Percentiles rank a stretch among this genome's conserved stretches.
These are phyloP conservation scores for Pyrenophora graminea DNA, from an alignment of 2,329 filamentous ascomycete species.

Conservation along the genomic window DNA sequence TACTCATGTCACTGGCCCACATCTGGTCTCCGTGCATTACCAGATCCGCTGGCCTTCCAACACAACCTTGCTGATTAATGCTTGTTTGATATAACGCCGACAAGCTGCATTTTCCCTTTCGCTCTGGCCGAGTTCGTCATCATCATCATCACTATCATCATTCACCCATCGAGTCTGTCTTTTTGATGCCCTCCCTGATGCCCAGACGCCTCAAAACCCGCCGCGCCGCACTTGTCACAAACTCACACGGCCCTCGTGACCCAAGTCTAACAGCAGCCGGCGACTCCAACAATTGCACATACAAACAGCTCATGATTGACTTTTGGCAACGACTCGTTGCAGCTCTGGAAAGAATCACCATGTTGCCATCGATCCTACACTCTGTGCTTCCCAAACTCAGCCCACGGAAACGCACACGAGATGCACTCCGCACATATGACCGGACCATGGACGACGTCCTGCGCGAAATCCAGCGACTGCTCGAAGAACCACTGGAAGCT, in stretches of 20 bases:
- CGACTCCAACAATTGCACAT: constrained; percentile 29
- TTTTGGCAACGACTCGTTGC: constrained; percentile 47
- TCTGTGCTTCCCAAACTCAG: constrained; percentile 43
- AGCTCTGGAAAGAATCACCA: constrained; percentile 46
- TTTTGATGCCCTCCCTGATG: constrained; percentile 37
- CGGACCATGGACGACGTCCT: constrained; percentile 56
- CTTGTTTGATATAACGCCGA: constrained; percentile 31
- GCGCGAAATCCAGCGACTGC: constrained; percentile 48
- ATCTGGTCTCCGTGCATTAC: constrained; percentile 40
- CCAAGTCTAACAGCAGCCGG: constrained; percentile 19
- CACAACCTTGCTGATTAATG: constrained; percentile 18
- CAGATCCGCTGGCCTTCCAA: constrained; percentile 22
- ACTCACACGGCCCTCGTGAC: constrained; percentile 32
- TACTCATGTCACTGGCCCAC: constrained; percentile 41
- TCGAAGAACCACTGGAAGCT: constrained; percentile 51
- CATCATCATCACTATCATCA: constrained; percentile 6
- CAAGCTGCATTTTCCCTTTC: constrained; percentile 29
- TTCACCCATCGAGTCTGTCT: constrained; percentile 25
- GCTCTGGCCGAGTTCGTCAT: constrained; percentile 35
- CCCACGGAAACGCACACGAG: constrained; percentile 40
- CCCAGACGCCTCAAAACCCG: constrained; percentile 45
- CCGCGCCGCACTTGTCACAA: constrained; percentile 36
- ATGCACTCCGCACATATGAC: constrained; percentile 48
- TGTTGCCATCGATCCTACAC: constrained; percentile 48
- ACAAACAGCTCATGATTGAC: constrained; percentile 46